Conservation (phyloP, 2,329 filamentous ascomycete genomes). For the Penicillium verrucosum region DNA sequence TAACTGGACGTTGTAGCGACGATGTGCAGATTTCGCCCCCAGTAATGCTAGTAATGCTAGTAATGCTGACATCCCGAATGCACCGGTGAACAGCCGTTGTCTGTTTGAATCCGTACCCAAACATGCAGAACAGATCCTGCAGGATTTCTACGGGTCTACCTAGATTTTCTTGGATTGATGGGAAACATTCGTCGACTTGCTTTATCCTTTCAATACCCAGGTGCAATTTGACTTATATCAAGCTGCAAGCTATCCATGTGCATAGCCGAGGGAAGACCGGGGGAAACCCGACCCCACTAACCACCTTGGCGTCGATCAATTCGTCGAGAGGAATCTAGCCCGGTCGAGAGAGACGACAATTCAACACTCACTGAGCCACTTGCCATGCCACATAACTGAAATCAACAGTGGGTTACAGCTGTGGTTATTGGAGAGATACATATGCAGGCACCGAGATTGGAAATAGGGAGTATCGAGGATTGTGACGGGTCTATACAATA, state of each 20-base stretch:
- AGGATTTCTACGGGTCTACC: not conserved
- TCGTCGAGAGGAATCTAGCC: constrained; percentile 57
- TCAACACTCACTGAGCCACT: constrained; percentile 39
- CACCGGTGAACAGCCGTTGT: not conserved
- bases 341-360: constrained; percentile 52
- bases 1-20: not conserved
- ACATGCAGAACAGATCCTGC: not conserved
- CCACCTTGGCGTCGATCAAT: constrained; percentile 55
- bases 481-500: not conserved
- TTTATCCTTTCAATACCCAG: not conserved
- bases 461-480: not conserved
- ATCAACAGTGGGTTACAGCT: constrained; percentile 28
- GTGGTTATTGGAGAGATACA: constrained; percentile 7
- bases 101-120: not conserved
- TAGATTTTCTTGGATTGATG: not conserved
- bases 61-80: not conserved
- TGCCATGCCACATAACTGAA: constrained; percentile 52
- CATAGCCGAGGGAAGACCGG: constrained; percentile 33
- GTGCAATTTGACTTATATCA: not conserved
- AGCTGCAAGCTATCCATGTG: constrained; percentile 13
- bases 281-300: constrained; percentile 53
- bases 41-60: not conserved
- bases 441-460: not conserved
- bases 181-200: not conserved
- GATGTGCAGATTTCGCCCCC: not conserved